Percentiles rank a stretch among this genome's conserved stretches.
These are phyloP conservation scores for Diutina scorzettiae DNA, from an alignment of 1,139 yeast species.

Conservation along the genomic window DNA sequence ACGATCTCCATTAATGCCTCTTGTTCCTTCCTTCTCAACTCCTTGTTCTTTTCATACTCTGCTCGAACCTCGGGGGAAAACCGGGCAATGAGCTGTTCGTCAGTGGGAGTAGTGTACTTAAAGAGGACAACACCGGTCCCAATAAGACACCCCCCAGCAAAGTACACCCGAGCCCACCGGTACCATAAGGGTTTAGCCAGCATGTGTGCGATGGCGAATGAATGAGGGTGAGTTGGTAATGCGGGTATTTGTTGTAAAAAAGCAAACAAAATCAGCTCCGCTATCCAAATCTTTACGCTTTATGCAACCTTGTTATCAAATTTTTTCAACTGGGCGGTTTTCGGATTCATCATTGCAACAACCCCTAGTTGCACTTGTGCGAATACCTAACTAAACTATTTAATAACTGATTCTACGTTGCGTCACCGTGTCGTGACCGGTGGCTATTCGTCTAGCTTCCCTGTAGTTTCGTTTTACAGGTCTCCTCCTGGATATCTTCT, in stretches of 20 bases:
- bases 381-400: too few relatives aligned
- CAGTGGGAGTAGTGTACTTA: slow-evolving; percentile 71
- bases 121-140: slow-evolving; percentile 56
- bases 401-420: too few relatives aligned
- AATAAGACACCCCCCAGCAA: slow-evolving; percentile 47
- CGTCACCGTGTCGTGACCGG: too few relatives aligned
- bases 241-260: too few relatives aligned
- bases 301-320: background rate
- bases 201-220: background rate
- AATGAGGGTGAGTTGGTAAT: too few relatives aligned
- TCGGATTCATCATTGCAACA: too few relatives aligned
- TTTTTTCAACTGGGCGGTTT: too few relatives aligned
- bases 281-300: background rate
- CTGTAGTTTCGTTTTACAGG: too few relatives aligned
- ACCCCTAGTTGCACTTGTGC: too few relatives aligned
- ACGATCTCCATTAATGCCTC: slow-evolving; percentile 56
- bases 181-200: slow-evolving; percentile 4
- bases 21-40: slow-evolving; percentile 53
- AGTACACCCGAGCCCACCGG: slow-evolving; percentile 47
- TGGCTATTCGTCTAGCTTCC: too few relatives aligned
- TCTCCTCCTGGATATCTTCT: too few relatives aligned
- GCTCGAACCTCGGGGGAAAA: slow-evolving; percentile 78
- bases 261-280: too few relatives aligned
- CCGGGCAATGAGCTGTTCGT: slow-evolving; percentile 59
- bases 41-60: slow-evolving; percentile 59